Evolutionary conservation across 306 rosid genomes (phyloP).

Genomic region (Morella rubra): DNA sequence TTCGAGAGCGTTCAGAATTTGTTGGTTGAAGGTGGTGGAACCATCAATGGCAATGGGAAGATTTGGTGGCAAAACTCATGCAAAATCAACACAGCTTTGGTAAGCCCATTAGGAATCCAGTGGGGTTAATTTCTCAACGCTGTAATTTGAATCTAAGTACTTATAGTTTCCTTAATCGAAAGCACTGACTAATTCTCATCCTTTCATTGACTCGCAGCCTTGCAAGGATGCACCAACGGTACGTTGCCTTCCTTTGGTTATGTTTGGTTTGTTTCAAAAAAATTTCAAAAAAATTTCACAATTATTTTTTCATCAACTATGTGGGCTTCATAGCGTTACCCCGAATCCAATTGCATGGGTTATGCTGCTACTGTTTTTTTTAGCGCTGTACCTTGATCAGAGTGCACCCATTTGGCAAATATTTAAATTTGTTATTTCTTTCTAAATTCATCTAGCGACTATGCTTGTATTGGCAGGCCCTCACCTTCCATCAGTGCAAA

Average conservation of each 20-base stretch:
- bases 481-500: conserved; percentile 50
- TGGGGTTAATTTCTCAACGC: background rate
- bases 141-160: background rate
- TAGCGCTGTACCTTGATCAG: no score
- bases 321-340: background rate
- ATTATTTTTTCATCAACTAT: no score
- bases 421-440: no score
- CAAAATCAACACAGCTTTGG: conserved; percentile 45
- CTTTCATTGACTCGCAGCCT: conserved; percentile 53
- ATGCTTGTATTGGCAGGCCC: conserved; percentile 45
- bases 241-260: conserved; percentile 23
- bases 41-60: conserved; percentile 73
- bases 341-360: no score
- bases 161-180: background rate
- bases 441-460: background rate
- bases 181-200: conserved; percentile 17
- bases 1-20: conserved; percentile 43
- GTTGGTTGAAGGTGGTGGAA: conserved; percentile 61
- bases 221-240: conserved; percentile 90
- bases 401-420: no score
- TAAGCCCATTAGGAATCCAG: conserved; percentile 26
- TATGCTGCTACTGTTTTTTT: no score
- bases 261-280: no score
- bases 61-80: conserved; percentile 84
- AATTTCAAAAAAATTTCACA: no score